Conservation (phyloP, 169 alveolate genomes). For the Plasmodium coatneyi region DNA sequence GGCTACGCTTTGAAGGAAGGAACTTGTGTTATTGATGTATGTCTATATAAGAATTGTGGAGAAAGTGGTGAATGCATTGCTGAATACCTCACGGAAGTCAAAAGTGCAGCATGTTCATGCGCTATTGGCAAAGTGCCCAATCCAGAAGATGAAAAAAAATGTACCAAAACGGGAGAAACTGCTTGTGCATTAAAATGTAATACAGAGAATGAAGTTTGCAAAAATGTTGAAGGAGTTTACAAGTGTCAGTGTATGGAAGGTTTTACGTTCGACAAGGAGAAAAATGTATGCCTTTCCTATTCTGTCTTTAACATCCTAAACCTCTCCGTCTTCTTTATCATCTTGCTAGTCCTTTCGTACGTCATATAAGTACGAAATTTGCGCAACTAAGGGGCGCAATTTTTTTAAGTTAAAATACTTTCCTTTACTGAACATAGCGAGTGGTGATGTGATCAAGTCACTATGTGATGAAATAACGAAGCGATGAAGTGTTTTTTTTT, state of each 20-base stretch:
- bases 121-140: slow-evolving; percentile 31
- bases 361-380: slow-evolving; percentile 7
- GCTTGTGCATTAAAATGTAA: slow-evolving; percentile 17
- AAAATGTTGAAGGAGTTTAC: slow-evolving; percentile 13
- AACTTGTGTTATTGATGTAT: slow-evolving; percentile 11
- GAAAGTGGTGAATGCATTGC: slow-evolving; percentile 36
- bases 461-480: neutral
- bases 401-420: neutral
- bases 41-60: slow-evolving; percentile 17
- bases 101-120: slow-evolving; percentile 29
- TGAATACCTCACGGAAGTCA: neutral
- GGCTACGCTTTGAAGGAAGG: neutral
- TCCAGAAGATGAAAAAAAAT: slow-evolving; percentile 5
- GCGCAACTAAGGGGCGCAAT: neutral
- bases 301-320: slow-evolving; percentile 43
- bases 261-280: neutral
- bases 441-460: neutral
- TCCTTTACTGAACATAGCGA: neutral
- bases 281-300: slow-evolving; percentile 5
- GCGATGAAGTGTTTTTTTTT: neutral
- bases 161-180: slow-evolving; percentile 59
- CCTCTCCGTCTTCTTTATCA: neutral
- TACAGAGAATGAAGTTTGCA: slow-evolving; percentile 33
- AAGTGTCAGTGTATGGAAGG: slow-evolving; percentile 52
- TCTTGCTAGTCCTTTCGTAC: neutral